These are phyloP conservation scores for Lupinus albus DNA, from an alignment of 306 rosid species.

Conservation along the genomic window DNA sequence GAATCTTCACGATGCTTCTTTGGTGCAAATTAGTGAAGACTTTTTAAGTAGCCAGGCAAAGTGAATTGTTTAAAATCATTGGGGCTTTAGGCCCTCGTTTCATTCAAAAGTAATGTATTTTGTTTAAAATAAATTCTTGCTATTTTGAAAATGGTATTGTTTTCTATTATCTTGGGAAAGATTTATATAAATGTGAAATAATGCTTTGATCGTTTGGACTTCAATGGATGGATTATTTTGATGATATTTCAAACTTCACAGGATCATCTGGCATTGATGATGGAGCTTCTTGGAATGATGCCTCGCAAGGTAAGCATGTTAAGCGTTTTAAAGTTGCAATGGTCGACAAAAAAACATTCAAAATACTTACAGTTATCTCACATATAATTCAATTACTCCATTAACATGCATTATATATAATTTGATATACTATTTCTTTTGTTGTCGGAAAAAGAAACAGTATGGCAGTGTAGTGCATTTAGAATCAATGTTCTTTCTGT, in stretches of 20 bases:
- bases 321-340: constrained; percentile 3
- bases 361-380: background rate
- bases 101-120: background rate
- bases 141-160: constrained; percentile 7
- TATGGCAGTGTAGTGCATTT: background rate
- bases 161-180: background rate
- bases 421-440: background rate
- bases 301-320: constrained; percentile 82
- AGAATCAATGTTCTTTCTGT: constrained; percentile 8
- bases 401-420: background rate
- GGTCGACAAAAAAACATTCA: constrained; percentile 1
- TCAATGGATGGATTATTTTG: background rate
- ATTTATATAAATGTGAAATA: background rate
- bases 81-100: background rate
- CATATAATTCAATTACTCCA: background rate
- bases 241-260: constrained; percentile 45
- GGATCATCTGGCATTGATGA: constrained; percentile 98
- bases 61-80: background rate
- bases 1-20: background rate
- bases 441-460: background rate
- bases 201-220: constrained; percentile 10
- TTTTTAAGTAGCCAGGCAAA: background rate
- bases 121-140: background rate
- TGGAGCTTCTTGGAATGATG: constrained; percentile 99
- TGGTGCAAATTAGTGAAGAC: constrained; percentile 4